phyloP scores from a whole-genome alignment of 2,329 filamentous ascomycete genomes.

The Neofusicoccum kwambonambiense region DNA sequence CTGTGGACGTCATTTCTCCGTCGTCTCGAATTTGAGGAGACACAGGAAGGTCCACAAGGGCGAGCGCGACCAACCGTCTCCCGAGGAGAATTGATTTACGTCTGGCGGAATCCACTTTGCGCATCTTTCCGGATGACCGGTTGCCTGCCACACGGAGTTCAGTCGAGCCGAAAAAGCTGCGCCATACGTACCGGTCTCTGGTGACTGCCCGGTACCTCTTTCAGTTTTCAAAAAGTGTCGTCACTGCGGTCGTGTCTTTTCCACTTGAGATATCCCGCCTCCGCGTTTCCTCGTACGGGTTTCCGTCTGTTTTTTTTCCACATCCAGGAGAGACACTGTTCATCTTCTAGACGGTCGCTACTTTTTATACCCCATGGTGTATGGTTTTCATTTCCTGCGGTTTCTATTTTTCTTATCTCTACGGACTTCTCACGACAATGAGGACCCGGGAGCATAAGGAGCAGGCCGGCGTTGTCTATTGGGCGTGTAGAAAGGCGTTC shows the following conservation, averaged over 20 bases:
- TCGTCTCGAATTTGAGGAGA: slow-evolving; percentile 90
- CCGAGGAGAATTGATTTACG: slow-evolving; percentile 38
- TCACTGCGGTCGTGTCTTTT: slow-evolving; percentile 16
- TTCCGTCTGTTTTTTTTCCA: neutral
- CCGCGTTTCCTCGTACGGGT: slow-evolving; percentile 9
- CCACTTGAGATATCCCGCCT: slow-evolving; percentile 19
- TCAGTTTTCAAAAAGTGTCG: slow-evolving; percentile 8
- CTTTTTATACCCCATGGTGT: slow-evolving; percentile 22
- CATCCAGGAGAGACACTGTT: slow-evolving; percentile 17
- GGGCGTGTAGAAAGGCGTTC: slow-evolving; percentile 13
- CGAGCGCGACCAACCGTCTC: slow-evolving; percentile 53
- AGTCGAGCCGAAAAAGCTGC: slow-evolving; percentile 5
- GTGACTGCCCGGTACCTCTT: neutral
- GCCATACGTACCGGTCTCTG: neutral
- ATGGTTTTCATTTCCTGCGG: slow-evolving; percentile 10
- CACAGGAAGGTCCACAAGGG: slow-evolving; percentile 96
- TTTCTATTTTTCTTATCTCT: neutral
- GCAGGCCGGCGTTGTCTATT: slow-evolving; percentile 11
- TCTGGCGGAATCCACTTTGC: neutral
- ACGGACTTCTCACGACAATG: slow-evolving; percentile 3
- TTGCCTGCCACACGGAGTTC: slow-evolving; percentile 3
- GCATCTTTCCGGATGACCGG: neutral
- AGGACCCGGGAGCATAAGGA: slow-evolving; percentile 7
- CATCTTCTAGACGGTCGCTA: slow-evolving; percentile 23
- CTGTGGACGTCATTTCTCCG: slow-evolving; percentile 93